phyloP scores from a whole-genome alignment of 1,284 basidiomycete genomes.

The Microbotryum violaceum region DNA sequence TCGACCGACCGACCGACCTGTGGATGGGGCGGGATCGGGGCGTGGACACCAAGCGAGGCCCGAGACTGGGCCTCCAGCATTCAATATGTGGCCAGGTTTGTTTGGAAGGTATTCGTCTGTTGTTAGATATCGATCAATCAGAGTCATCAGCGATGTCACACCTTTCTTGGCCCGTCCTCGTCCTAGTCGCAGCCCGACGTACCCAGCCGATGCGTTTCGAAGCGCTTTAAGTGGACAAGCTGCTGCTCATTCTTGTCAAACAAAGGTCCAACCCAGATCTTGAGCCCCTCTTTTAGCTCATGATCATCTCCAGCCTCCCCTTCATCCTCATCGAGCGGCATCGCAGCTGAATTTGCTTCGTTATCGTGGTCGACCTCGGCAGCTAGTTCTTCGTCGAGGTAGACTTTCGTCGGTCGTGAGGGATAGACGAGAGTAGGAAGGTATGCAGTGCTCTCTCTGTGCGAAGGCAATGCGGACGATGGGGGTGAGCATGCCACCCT shows the following conservation, averaged over 20 bases:
- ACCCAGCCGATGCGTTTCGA: constrained; percentile 56
- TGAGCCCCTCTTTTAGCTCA: constrained; percentile 51
- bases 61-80: constrained; percentile 76
- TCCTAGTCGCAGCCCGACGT: constrained; percentile 33
- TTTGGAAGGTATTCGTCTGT: constrained; percentile 32
- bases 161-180: constrained; percentile 1
- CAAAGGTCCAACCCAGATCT: constrained; percentile 58
- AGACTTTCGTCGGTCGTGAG: constrained; percentile 8
- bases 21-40: constrained; percentile 45
- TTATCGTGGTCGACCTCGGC: neutral
- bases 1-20: constrained; percentile 3
- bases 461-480: neutral
- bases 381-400: neutral
- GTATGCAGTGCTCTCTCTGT: constrained; percentile 12
- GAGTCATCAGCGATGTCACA: constrained; percentile 6
- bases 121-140: too few species aligned
- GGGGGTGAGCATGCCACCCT: constrained; percentile 41
- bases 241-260: constrained; percentile 45
- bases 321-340: constrained; percentile 13
- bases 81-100: constrained; percentile 58
- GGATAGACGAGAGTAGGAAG: constrained; percentile 16
- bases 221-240: constrained; percentile 49
- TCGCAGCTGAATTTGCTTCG: neutral
- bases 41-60: constrained; percentile 84
- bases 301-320: constrained; percentile 47